Base-by-base conservation (phyloP, 805 yeast species). In the Ogataea degrootiae region DNA sequence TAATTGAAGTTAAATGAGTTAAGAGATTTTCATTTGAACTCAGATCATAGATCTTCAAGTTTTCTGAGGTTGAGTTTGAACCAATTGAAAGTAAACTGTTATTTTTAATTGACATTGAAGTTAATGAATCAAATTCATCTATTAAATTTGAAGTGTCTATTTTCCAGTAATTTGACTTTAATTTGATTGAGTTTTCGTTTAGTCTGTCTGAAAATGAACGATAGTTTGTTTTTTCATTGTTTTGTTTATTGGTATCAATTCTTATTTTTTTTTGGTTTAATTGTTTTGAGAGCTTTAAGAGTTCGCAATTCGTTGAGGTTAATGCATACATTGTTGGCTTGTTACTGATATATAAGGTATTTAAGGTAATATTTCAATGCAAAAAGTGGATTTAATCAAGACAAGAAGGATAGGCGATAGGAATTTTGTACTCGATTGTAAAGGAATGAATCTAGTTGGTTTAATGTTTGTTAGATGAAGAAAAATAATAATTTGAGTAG, bases 1-100 rank as follows among this genome's bases (percentile, higher is more conserved):
- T 55, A 42, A 82, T 79, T n/a, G 85, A 79, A 52, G 76, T 75
- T 47, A 77, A 73, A 60, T 82, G 86, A 23, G 82, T 75, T 42
- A 82, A 63, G 38, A 69, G 65, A 49, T 69, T 70, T 33, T 65
- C 61, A 2, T 63, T 53, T 11, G 67, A 48, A 51, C 74, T 73
- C 43, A 79, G 57, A 42, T 73, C 73, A 56, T 77, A 82, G 37
- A 82, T 72, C 52, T 71, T 77, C 42, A 82, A 65, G 53, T 81
- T 82, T 40, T 73, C 69, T 4, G 61, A 61, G 2, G 46, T 34
- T 44, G 70, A 65, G 16, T 77, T 83, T 39, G 80, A 74, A 2
- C 83, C 72, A 17, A 82, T 70, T 3, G 85, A 84, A 36, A 82
- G 54, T 14, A 72, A 66, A 23, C 59, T 60, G 2, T 51, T 26